Base-by-base conservation (phyloP, 1,284 basidiomycete species). In the Tylopilus sp. region DNA sequence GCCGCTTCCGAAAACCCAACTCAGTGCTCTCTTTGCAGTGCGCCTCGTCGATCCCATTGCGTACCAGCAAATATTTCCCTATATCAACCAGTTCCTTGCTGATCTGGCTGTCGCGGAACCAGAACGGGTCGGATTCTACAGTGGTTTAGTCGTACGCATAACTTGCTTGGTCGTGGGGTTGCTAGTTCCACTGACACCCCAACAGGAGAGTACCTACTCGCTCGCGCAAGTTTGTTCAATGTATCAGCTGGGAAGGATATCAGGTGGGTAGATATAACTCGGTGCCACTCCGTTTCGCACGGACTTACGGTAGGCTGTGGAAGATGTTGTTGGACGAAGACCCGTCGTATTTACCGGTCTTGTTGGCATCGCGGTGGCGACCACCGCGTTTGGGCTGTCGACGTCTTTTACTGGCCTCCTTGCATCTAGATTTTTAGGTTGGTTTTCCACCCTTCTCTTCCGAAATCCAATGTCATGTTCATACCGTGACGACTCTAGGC, bases 31-130 rank as follows among this genome's bases (percentile, higher is more conserved):
- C 46, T 38, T 62, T 12, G 48, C 46, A 26, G 71, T 80, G n/a
- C 68, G 81, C 21, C 66, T 83, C 17, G 74, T 77, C 50, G 82
- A 84, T 56, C 81, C 82, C 24, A 74, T 83, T 37, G 75, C 75
- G 7, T 82, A 81, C 65, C 76, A 77, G 5, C 72, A 78, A 65
- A 70, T 77, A 38, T 80, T 80, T 52, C 78, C 79, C 2, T 85
- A 83, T 58, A 77, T 85, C 54, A 85, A 86, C 63, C 75, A 83
- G 62, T 78, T 83, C 66, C 75, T 85, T 60, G 70, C 70, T 21
- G 71, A 73, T 49, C 69, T 85, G 11, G 70, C 73, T 47, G 61
- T 85, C 30, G 79, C 80, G 10, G 72, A 79, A 56, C 75, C 73
- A 14, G 77, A 77, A 28, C 72, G 73, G 55, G 77, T 84, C 38